phyloP scores from a whole-genome alignment of 805 yeast species.

The Wickerhamiella alocasiicola region DNA sequence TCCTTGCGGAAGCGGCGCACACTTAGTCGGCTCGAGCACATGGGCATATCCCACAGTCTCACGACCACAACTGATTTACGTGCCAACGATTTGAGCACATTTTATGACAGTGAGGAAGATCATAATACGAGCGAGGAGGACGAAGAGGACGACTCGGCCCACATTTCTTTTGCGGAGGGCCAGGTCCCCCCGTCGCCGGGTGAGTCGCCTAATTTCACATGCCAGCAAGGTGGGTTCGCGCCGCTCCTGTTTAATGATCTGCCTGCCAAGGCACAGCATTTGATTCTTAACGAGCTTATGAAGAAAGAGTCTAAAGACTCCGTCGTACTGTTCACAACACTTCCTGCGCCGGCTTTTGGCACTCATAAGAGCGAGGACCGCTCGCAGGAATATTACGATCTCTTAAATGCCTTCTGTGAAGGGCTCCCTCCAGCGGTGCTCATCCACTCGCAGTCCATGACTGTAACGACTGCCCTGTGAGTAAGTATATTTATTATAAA shows the following conservation, averaged over 20 bases:
- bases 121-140: conserved; percentile 19
- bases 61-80: conserved; percentile 22
- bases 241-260: conserved; percentile 59
- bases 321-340: conserved; percentile 71
- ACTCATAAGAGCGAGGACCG: conserved; percentile 60
- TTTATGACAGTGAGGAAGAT: conserved; percentile 20
- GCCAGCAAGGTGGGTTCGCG: conserved; percentile 2
- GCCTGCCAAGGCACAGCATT: conserved; percentile 86
- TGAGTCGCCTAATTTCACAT: conserved; percentile 3
- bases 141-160: neutral
- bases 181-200: neutral
- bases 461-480: conserved; percentile 84
- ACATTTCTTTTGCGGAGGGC: neutral
- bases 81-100: conserved; percentile 10
- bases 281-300: conserved; percentile 82
- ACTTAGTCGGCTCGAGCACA: conserved; percentile 53
- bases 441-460: conserved; percentile 84
- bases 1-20: conserved; percentile 24
- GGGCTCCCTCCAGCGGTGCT: conserved; percentile 73
- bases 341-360: conserved; percentile 80
- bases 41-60: conserved; percentile 73
- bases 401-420: conserved; percentile 67
- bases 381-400: conserved; percentile 61
- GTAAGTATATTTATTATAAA: neutral
- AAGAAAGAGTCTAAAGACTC: conserved; percentile 45